Evolutionary conservation across 495 filamentous ascomycete genomes (phyloP).

Genomic region (Xylaria sp.): DNA sequence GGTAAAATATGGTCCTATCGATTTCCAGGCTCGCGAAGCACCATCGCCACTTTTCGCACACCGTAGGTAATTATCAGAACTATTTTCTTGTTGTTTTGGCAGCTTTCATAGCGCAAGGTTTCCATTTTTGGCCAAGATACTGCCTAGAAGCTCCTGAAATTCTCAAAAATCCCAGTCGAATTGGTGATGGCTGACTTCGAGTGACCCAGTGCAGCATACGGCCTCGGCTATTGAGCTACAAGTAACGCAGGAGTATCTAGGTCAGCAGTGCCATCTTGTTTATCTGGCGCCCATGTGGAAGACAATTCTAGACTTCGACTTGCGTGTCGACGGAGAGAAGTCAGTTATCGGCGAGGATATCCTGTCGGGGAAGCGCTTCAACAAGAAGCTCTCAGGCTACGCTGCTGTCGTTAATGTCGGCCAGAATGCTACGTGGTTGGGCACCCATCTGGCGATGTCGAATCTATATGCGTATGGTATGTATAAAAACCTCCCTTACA

Average conservation of each 20-base stretch:
- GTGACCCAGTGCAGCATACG: conserved; percentile 54
- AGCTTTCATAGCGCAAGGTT: background rate
- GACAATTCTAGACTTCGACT: conserved; percentile 68
- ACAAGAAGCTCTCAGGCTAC: conserved; percentile 63
- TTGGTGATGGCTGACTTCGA: background rate
- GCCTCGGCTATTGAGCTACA: conserved; percentile 69
- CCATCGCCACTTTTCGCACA: conserved; percentile 73
- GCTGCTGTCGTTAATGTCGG: conserved; percentile 76
- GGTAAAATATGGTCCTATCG: conserved; percentile 77
- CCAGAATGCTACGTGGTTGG: conserved; percentile 70
- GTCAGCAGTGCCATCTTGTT: conserved; percentile 73
- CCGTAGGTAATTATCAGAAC: conserved; percentile 2
- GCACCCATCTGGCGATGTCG: conserved; percentile 71
- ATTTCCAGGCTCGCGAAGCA: conserved; percentile 78
- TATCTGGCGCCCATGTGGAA: conserved; percentile 74
- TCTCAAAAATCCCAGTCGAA: background rate
- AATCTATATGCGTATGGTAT: conserved; percentile 72
- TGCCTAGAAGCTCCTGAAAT: background rate
- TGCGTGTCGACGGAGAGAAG: conserved; percentile 62
- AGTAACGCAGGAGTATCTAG: conserved; percentile 73
- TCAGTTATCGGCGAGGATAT: conserved; percentile 63
- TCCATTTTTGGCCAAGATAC: background rate
- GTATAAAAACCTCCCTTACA: background rate
- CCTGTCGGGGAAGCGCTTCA: conserved; percentile 65
- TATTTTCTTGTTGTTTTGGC: background rate